Base-by-base conservation (phyloP, 768 basidiomycete species). In the Ramaria sp. region DNA sequence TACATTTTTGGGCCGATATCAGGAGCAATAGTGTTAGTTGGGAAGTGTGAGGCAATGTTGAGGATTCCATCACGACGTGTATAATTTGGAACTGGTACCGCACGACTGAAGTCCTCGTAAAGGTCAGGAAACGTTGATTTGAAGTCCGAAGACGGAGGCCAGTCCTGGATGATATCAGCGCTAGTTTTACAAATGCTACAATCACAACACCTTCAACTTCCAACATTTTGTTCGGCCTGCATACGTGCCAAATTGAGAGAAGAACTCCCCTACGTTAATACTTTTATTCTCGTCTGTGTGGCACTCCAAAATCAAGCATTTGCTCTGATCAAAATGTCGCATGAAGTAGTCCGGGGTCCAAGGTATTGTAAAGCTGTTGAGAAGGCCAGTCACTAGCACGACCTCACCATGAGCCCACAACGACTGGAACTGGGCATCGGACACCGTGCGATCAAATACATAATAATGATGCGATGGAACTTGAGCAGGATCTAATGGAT, bases 1-100 rank as follows among this genome's bases (percentile, higher is more conserved):
- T 96, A 96, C 88, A 94, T 72, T 70, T 95, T 96, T 1, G 93
- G 93, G 88, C 86, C 83, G 12, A 92, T 74, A 64, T 92, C 92
- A 16, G 89, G 89, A 27, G 78, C 80, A 52, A 91, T 69, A 0
- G 82, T 79, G 60, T 89, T 89, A 12, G 71, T 68, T 1, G 91
- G 91, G 64, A 92, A 92, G 69, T 96, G 91, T 1, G 91, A 85
- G 5, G 88, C 85, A 28, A 98, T 75, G 59, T 98, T 97, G 52
- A 85, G 72, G 1, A 82, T 82, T 4, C 95, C 94, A 62, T 98
- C 92, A 32, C 88, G 80, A 49, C 92, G 75, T n/a, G 91, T 88
- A 65, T 88, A 93, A 64, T 85, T 84, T 1, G 91, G 91, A 0
- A 92, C 83, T 0, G 94, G 94, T 1, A 96, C 82, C 3, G 84